Conservation (phyloP, 495 filamentous ascomycete species). For the Poronia punctata region DNA sequence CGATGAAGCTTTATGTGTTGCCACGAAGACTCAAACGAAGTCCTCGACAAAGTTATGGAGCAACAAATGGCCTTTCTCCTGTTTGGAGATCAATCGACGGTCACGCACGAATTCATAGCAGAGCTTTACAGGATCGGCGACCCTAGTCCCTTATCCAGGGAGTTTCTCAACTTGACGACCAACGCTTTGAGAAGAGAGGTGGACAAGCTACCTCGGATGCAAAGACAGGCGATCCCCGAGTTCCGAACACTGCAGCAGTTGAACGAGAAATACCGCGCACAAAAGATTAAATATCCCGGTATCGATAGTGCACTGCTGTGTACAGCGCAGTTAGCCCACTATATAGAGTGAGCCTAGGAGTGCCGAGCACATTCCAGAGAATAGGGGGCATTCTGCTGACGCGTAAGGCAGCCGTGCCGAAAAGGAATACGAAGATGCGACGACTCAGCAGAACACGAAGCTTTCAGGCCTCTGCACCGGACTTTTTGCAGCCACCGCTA, state of each 20-base stretch:
- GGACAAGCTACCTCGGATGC: conserved; percentile 48
- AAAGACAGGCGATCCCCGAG: conserved; percentile 56
- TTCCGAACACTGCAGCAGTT: conserved; percentile 67
- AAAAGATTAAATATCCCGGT: conserved; percentile 51
- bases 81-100: conserved; percentile 76
- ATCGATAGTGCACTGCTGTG: conserved; percentile 62
- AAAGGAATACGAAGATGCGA: conserved; percentile 39
- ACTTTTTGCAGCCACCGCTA: conserved; percentile 62
- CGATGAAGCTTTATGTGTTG: no score
- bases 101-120: conserved; percentile 60
- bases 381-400: conserved; percentile 20
- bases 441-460: conserved; percentile 36
- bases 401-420: conserved; percentile 32
- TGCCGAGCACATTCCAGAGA: no score
- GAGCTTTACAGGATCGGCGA: conserved; percentile 52
- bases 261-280: conserved; percentile 57
- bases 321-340: conserved; percentile 65
- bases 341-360: conserved; percentile 55
- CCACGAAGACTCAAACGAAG: no score
- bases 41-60: no score
- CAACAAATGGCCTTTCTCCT: conserved; percentile 44
- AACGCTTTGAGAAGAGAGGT: conserved; percentile 60
- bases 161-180: conserved; percentile 57
- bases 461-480: conserved; percentile 66
- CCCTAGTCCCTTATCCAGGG: conserved; percentile 55